Conservation (phyloP, 345 rosid species). For the Populus euphratica region DNA sequence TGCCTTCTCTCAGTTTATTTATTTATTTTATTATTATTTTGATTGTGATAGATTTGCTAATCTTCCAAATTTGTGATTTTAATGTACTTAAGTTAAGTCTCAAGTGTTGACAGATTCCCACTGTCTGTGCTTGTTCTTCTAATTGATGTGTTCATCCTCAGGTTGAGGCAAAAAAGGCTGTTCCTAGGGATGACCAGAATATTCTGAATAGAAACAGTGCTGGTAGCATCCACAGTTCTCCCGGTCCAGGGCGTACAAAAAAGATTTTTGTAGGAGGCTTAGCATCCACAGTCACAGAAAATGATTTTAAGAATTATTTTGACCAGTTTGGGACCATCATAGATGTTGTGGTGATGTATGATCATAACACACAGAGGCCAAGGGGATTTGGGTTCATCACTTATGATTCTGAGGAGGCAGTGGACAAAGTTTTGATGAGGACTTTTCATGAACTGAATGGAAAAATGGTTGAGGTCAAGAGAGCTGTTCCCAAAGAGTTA, state of each 20-base stretch:
- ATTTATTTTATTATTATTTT: constrained; percentile 2
- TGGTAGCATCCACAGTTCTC: constrained; percentile 60
- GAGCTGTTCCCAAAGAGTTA: constrained; percentile 77
- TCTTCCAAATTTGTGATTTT: background rate
- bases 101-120: background rate
- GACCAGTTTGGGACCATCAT: constrained; percentile 74
- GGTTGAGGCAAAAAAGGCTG: constrained; percentile 84
- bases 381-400: constrained; percentile 79
- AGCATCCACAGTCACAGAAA: constrained; percentile 74
- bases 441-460: constrained; percentile 78
- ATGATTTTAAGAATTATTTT: constrained; percentile 67
- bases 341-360: constrained; percentile 83
- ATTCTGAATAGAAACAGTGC: constrained; percentile 44
- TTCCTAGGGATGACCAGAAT: constrained; percentile 77
- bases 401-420: constrained; percentile 72
- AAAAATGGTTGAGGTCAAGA: constrained; percentile 75
- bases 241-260: constrained; percentile 61
- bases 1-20: constrained; percentile 1
- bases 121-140: constrained; percentile 19
- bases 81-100: constrained; percentile 4
- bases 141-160: constrained; percentile 28
- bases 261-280: constrained; percentile 83
- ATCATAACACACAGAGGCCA: constrained; percentile 79
- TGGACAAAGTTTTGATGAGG: constrained; percentile 57
- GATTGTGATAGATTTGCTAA: constrained; percentile 8